phyloP scores from a whole-genome alignment of 2,329 filamentous ascomycete genomes.

The Aureobasidium sp. region DNA sequence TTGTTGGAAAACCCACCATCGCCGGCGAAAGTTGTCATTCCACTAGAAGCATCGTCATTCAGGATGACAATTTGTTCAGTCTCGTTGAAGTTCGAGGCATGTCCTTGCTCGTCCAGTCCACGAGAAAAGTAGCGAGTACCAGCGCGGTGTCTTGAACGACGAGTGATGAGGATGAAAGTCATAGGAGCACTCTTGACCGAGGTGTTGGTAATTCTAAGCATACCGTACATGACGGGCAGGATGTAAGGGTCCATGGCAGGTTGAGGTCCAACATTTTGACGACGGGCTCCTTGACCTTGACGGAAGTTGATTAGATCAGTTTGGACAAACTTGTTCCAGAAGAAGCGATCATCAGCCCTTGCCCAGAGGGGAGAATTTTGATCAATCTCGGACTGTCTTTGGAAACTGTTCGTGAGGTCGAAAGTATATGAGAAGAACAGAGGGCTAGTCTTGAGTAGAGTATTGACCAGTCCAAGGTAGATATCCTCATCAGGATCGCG shows the following conservation, averaged over 20 bases:
- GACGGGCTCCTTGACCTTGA: constrained; percentile 48
- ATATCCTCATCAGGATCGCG: constrained; percentile 91
- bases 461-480: constrained; percentile 76
- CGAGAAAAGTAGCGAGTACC: constrained; percentile 94
- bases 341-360: constrained; percentile 92
- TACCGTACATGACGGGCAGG: constrained; percentile 90
- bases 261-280: constrained; percentile 62
- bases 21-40: constrained; percentile 72
- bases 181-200: constrained; percentile 77
- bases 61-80: constrained; percentile 88
- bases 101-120: constrained; percentile 84
- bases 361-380: constrained; percentile 78
- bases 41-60: constrained; percentile 68
- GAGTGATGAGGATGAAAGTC: constrained; percentile 80
- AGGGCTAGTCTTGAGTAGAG: constrained; percentile 71
- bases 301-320: constrained; percentile 88
- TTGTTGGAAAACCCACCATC: constrained; percentile 69
- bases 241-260: constrained; percentile 83
- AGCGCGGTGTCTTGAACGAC: constrained; percentile 78
- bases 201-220: constrained; percentile 84
- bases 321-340: constrained; percentile 94
- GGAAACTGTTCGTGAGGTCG: constrained; percentile 94
- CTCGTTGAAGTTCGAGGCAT: constrained; percentile 99
- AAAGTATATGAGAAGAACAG: constrained; percentile 99
- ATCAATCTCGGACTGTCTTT: constrained; percentile 63